Conservation (phyloP, 495 filamentous ascomycete species). For the Aspergillus affinis region DNA sequence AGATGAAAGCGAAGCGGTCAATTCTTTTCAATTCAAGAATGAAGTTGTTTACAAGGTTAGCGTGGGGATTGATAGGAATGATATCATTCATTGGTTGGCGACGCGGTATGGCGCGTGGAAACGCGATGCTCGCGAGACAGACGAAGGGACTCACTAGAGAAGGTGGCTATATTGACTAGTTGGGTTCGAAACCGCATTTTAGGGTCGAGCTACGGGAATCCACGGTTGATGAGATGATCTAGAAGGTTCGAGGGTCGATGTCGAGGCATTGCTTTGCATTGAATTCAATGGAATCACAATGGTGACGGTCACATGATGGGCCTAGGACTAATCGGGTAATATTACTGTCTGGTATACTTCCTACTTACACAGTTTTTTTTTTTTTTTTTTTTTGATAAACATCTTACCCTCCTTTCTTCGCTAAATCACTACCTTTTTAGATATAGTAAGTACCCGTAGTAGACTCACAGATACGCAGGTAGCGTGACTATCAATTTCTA, state of each 20-base stretch:
- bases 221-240: not conserved
- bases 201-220: not conserved
- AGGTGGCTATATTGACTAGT: slow-evolving; percentile 76
- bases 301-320: not conserved
- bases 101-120: not conserved
- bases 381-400: too few species aligned
- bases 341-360: not conserved
- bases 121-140: not conserved
- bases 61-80: slow-evolving; percentile 1
- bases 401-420: too few species aligned
- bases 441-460: too few species aligned
- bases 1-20: slow-evolving; percentile 80
- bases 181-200: slow-evolving; percentile 79
- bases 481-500: too few species aligned
- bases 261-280: not conserved
- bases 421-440: too few species aligned
- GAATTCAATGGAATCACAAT: not conserved
- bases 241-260: not conserved
- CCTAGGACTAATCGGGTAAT: not conserved
- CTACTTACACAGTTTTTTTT: too few species aligned
- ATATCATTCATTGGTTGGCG: not conserved
- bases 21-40: slow-evolving; percentile 50
- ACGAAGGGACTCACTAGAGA: slow-evolving; percentile 64
- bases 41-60: not conserved
- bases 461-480: too few species aligned